Conservation (phyloP, 305 asterid species). For the Fraxinus sp. region DNA sequence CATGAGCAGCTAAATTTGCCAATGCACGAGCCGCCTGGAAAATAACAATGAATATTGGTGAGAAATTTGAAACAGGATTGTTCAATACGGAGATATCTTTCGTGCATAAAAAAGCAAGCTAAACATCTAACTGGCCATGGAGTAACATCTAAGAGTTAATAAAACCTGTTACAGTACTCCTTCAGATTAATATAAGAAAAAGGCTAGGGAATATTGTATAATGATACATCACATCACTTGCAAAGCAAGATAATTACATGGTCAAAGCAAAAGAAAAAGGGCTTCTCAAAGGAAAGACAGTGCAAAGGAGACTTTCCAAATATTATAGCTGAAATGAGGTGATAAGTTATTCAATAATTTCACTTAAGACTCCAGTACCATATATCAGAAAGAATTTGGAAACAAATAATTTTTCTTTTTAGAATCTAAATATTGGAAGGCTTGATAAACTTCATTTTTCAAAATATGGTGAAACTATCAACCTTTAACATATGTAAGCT, state of each 20-base stretch:
- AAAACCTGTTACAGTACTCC: background rate
- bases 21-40: slow-evolving; percentile 45
- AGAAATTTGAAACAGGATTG: slow-evolving; percentile 8
- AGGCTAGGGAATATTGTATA: background rate
- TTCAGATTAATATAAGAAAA: slow-evolving; percentile 12
- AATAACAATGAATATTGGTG: slow-evolving; percentile 9
- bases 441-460: background rate
- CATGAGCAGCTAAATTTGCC: slow-evolving; percentile 76
- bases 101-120: background rate
- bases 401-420: background rate
- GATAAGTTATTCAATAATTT: background rate
- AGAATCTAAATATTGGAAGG: background rate
- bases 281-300: background rate
- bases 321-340: background rate
- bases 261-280: background rate
- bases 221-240: background rate
- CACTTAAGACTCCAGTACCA: slow-evolving; percentile 10
- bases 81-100: background rate
- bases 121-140: background rate
- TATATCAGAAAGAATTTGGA: background rate
- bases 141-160: slow-evolving; percentile 2
- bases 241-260: background rate
- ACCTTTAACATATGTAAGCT: background rate
- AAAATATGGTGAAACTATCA: background rate
- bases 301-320: background rate